These are phyloP conservation scores for Debaryomycetaceae sp. DNA, from an alignment of 1,139 yeast species.

Conservation along the genomic window DNA sequence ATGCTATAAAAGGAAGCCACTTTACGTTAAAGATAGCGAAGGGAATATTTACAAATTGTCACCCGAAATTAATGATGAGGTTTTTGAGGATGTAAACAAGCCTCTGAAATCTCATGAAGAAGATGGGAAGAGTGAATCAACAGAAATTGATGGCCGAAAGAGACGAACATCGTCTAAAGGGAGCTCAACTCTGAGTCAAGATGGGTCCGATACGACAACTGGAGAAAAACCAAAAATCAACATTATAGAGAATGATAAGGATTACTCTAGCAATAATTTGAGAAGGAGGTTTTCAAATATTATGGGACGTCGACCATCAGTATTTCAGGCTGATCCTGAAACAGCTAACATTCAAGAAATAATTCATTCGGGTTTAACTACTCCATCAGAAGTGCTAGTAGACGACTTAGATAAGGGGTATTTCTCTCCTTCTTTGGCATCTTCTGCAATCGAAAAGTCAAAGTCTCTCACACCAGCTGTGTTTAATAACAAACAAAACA, in stretches of 20 bases:
- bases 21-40: slow-evolving; percentile 49
- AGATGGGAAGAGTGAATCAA: slow-evolving; percentile 1
- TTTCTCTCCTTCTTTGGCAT: slow-evolving; percentile 11
- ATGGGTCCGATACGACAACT: background rate
- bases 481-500: slow-evolving; percentile 9
- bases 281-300: slow-evolving; percentile 37
- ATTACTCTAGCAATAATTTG: slow-evolving; percentile 24
- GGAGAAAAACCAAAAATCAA: slow-evolving; percentile 1
- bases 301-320: slow-evolving; percentile 46
- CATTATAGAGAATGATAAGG: slow-evolving; percentile 15
- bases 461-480: slow-evolving; percentile 4
- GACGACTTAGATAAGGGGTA: slow-evolving; percentile 28
- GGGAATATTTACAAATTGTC: slow-evolving; percentile 48
- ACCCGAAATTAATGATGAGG: slow-evolving; percentile 40
- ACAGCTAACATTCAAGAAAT: slow-evolving; percentile 39
- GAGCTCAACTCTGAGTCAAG: background rate
- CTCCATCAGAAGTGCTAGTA: slow-evolving; percentile 44
- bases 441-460: slow-evolving; percentile 3
- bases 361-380: slow-evolving; percentile 37
- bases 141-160: background rate
- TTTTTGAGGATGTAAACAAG: slow-evolving; percentile 11
- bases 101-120: slow-evolving; percentile 1
- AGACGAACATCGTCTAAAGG: background rate
- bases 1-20: slow-evolving; percentile 70
- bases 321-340: slow-evolving; percentile 38